phyloP scores from a whole-genome alignment of 768 basidiomycete genomes.

The Tulasnella sp. region DNA sequence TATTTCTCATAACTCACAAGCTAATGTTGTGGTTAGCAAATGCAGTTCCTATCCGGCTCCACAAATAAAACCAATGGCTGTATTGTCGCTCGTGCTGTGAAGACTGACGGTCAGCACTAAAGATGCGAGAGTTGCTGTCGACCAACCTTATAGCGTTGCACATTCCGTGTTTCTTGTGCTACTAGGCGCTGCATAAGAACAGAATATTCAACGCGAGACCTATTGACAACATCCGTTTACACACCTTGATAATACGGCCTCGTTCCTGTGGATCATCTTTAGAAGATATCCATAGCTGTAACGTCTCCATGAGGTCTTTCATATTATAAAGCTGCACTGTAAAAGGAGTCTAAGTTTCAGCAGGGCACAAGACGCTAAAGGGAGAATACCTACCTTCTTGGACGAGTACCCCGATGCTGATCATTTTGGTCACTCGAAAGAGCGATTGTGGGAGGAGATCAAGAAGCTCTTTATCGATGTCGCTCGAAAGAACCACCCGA shows the following conservation, averaged over 20 bases:
- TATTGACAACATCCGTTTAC: neutral
- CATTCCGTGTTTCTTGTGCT: neutral
- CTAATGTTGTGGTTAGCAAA: neutral
- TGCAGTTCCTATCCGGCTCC: neutral
- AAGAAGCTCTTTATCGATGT: too few species aligned
- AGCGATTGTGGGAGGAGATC: too few species aligned
- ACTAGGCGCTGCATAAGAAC: neutral
- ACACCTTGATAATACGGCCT: neutral
- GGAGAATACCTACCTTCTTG: too few species aligned
- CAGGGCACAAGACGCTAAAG: too few species aligned
- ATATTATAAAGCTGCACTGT: neutral
- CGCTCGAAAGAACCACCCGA: too few species aligned
- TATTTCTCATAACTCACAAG: neutral
- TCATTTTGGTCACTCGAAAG: too few species aligned
- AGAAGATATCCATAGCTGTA: neutral
- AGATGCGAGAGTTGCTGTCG: neutral
- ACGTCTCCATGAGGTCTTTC: neutral
- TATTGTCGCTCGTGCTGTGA: neutral
- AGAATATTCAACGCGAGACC: neutral
- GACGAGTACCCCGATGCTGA: too few species aligned
- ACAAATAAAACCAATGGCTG: neutral
- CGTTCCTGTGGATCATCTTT: neutral
- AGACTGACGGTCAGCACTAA: neutral
- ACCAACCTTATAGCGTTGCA: neutral
- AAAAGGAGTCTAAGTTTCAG: neutral